Evolutionary conservation across 73 alveolate genomes (phyloP), one percentile per base, ranked within the genome.

Genomic region (Durusdinium trenchii): DNA sequence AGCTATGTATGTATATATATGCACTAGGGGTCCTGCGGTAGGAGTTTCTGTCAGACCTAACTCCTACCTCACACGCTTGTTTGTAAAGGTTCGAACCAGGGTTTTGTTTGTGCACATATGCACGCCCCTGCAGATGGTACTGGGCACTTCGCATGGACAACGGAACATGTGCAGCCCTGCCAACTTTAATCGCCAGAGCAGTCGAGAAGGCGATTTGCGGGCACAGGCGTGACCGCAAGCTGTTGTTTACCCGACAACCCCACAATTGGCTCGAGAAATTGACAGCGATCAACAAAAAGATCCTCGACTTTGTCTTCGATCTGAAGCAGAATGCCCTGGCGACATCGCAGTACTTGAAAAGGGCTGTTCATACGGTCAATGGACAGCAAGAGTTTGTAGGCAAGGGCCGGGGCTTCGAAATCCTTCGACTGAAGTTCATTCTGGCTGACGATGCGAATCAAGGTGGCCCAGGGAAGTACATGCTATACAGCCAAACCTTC

Each of bases 41-140:
- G n/a, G n/a, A n/a, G n/a, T n/a, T n/a, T n/a, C n/a, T n/a, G n/a
- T n/a, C n/a, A n/a, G n/a, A n/a, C n/a, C n/a, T n/a, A n/a, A n/a
- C n/a, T n/a, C n/a, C n/a, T n/a, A n/a, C n/a, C n/a, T n/a, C n/a
- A n/a, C n/a, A n/a, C n/a, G n/a, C n/a, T n/a, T n/a, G n/a, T n/a
- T n/a, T n/a, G n/a, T n/a, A n/a, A n/a, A n/a, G n/a, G n/a, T n/a
- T n/a, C n/a, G n/a, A n/a, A n/a, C n/a, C n/a, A n/a, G n/a, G n/a
- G n/a, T n/a, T n/a, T n/a, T n/a, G n/a, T n/a, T n/a, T n/a, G n/a
- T n/a, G n/a, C n/a, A n/a, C n/a, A n/a, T n/a, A n/a, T n/a, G n/a
- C n/a, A n/a, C n/a, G n/a, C 38, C 78, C 78, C 50, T 69, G 50
- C 85, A 75, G 85, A 36, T 75, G 85, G 85, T 75, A 75, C 43